Base-by-base conservation (phyloP, 495 filamentous ascomycete genomes). In the Penicillium flavigenum region DNA sequence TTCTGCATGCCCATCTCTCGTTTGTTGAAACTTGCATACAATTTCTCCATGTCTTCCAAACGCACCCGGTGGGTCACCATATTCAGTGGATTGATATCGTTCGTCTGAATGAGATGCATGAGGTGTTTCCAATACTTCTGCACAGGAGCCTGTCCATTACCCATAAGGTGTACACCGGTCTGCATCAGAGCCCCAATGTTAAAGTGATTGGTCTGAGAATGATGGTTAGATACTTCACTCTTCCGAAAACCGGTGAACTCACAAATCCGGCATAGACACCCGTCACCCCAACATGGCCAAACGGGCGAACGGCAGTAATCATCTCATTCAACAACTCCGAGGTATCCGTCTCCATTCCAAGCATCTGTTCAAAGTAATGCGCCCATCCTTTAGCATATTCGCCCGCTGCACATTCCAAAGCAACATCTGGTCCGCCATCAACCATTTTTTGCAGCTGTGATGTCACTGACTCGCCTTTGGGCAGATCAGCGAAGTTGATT, bases 291-390 rank as follows among this genome's bases (percentile, higher is more conserved):
- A 83, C 83, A 0, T 86, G 79, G 12, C 92, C 90, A 67, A 84
- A 95, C 49, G 85, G 88, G 41, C 86, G 78, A 10, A 92, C 88
- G 12, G 86, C 79, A 39, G 85, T 86, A 41, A 96, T 83, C 85
- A 91, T 90, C 75, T 96, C 90, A 64, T 96, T 96, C 55, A 96
- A 42, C 46, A 94, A 86, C 73, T 96, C 92, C 44, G 84, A 87
- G 4, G 88, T 90, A 69, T 96, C 92, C 3, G 90, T 96, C 71
- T 96, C 92, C 46, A 88, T 67, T 0, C 89, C 89, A 0, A 92
- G 49, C 52, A 81, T 60, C 66, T 86, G 79, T 75, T 96, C 88
- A 31, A 94, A 79, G 74, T 86, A 89, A 71, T 93, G 88, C 43
- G 81, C 76, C 85, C 87, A 91, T 17, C 89, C 84, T 74, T 96